Evolutionary conservation across 495 filamentous ascomycete genomes (phyloP).

Genomic region (Parachaetomium inaequale): DNA sequence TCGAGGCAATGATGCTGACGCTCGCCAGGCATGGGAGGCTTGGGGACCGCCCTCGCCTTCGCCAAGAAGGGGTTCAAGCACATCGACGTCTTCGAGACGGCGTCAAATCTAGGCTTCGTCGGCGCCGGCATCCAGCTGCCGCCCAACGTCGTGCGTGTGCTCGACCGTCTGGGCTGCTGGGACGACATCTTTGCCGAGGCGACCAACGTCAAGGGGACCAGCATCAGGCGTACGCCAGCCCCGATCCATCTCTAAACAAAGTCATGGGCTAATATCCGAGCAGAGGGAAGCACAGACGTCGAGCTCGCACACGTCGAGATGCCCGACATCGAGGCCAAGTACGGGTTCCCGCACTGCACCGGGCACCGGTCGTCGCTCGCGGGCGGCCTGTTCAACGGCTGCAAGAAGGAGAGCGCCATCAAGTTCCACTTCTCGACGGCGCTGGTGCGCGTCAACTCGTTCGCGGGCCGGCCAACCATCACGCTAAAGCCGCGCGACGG

Average conservation of each 20-base stretch:
- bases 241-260: background rate
- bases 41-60: constrained; percentile 67
- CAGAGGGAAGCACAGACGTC: constrained; percentile 62
- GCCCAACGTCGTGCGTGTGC: constrained; percentile 72
- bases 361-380: constrained; percentile 75
- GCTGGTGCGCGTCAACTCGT: constrained; percentile 52
- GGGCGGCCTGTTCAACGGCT: constrained; percentile 62
- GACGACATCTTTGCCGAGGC: constrained; percentile 62
- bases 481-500: constrained; percentile 55
- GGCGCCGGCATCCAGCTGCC: constrained; percentile 81
- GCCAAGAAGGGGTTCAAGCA: constrained; percentile 69
- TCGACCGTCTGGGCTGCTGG: constrained; percentile 68
- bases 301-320: constrained; percentile 70
- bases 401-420: constrained; percentile 59
- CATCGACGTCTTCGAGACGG: constrained; percentile 69
- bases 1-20: constrained; percentile 11
- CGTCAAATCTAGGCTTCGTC: constrained; percentile 72
- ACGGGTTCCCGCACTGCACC: constrained; percentile 72
- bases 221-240: constrained; percentile 36
- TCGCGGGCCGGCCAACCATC: constrained; percentile 53
- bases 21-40: constrained; percentile 67
- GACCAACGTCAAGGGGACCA: constrained; percentile 44
- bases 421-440: constrained; percentile 65
- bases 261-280: background rate
- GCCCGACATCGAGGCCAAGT: constrained; percentile 60